A percentile compares a stretch with the other conserved stretches of the same genome.
These are phyloP conservation scores for Penicillium vulpinum DNA, from an alignment of 2,329 filamentous ascomycete species.

Conservation along the genomic window DNA sequence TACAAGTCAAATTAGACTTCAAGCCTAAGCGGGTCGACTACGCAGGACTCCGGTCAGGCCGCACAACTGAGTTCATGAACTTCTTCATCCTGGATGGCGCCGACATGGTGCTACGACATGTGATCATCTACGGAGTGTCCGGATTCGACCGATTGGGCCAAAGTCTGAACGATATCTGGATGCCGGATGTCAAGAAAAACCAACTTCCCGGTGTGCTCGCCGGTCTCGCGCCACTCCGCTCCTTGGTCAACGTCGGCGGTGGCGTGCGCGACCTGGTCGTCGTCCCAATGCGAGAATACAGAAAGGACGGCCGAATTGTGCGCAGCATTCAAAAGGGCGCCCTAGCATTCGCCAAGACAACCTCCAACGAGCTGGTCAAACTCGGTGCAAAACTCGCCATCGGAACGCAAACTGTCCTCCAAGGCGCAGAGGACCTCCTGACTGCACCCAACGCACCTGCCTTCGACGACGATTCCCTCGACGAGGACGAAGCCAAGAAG, in stretches of 20 bases:
- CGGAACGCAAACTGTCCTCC: constrained; percentile 88
- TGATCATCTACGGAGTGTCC: constrained; percentile 87
- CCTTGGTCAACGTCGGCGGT: constrained; percentile 84
- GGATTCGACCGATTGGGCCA: constrained; percentile 89
- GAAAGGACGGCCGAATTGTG: constrained; percentile 88
- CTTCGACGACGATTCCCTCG: constrained; percentile 57
- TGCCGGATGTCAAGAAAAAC: constrained; percentile 83
- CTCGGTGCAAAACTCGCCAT: constrained; percentile 92
- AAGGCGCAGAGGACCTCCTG: constrained; percentile 82
- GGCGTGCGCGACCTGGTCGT: constrained; percentile 84
- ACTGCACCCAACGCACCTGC: constrained; percentile 41
- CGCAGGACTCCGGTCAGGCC: constrained; percentile 83
- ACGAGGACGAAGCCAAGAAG: constrained; percentile 71
- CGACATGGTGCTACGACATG: constrained; percentile 79
- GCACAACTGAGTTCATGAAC: constrained; percentile 98
- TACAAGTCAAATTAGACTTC: constrained; percentile 87
- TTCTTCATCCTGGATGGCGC: constrained; percentile 90
- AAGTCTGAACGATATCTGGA: constrained; percentile 94
- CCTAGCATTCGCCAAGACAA: constrained; percentile 85
- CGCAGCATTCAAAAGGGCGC: constrained; percentile 91
- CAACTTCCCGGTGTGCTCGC: constrained; percentile 87
- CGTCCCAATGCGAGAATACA: constrained; percentile 87
- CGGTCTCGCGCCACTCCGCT: constrained; percentile 84
- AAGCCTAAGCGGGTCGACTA: constrained; percentile 99
- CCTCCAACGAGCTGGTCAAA: constrained; percentile 89